phyloP scores from a whole-genome alignment of 176 grass and related monocot genomes.

The Eremochloa ophiuroides region DNA sequence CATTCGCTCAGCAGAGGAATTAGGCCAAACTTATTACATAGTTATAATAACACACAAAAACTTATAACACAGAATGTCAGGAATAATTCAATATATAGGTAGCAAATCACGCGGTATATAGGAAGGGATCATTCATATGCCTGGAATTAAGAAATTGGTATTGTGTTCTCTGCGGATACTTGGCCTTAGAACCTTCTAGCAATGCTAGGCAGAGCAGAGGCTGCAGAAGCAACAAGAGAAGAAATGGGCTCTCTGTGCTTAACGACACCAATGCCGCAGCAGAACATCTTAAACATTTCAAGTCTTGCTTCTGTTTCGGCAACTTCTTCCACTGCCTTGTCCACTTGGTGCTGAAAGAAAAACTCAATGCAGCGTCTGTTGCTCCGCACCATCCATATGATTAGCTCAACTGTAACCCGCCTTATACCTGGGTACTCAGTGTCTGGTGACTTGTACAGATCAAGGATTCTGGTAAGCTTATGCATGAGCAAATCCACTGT shows the following conservation, averaged over 20 bases:
- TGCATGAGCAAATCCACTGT: not conserved
- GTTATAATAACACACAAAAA: too few species aligned
- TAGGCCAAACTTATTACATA: too few species aligned
- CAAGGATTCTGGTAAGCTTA: not conserved
- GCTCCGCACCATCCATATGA: not conserved
- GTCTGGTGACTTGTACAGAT: not conserved
- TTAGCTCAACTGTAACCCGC: not conserved
- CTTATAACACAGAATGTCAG: too few species aligned
- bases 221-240: not conserved
- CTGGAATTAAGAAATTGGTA: not conserved
- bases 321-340: not conserved
- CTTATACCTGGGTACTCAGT: slow-evolving; percentile 8
- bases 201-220: not conserved
- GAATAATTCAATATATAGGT: not conserved
- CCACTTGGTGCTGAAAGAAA: not conserved
- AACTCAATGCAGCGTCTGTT: not conserved
- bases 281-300: slow-evolving; percentile 4
- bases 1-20: too few species aligned
- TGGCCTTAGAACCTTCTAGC: not conserved
- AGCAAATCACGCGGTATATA: not conserved
- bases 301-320: not conserved
- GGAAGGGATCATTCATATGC: not conserved
- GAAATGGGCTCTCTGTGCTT: not conserved
- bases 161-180: not conserved
- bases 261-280: not conserved